phyloP scores from a whole-genome alignment of 176 grass and related monocot genomes.

The Avena sativa region DNA sequence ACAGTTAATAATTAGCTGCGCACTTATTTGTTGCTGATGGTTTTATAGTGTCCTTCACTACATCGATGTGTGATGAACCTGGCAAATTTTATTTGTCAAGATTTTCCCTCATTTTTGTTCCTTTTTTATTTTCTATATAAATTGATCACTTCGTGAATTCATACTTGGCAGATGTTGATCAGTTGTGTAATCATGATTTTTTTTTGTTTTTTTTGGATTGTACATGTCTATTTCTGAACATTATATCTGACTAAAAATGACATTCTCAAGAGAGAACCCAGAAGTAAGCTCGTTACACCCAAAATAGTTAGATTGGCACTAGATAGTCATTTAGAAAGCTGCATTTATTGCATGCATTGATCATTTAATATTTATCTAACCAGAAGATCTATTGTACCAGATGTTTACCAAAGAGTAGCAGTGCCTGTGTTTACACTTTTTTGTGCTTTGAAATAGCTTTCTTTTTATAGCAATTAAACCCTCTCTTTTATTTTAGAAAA shows the following conservation, averaged over 20 bases:
- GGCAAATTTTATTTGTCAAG: no score
- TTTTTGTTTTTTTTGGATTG: conserved; percentile 7
- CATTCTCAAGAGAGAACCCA: background rate
- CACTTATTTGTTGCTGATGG: background rate
- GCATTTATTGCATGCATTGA: conserved; percentile 4
- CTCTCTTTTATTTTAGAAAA: background rate
- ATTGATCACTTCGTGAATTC: conserved; percentile 4
- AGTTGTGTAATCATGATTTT: background rate
- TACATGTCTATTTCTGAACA: conserved; percentile 11
- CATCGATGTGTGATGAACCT: background rate
- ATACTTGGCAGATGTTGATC: background rate
- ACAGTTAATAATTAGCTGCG: conserved; percentile 29
- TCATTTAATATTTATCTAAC: conserved; percentile 13
- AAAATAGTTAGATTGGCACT: conserved; percentile 4
- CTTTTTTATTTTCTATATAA: conserved; percentile 18
- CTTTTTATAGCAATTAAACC: background rate
- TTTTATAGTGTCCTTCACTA: background rate
- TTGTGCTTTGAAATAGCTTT: conserved; percentile 30
- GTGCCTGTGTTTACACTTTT: background rate
- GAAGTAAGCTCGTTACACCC: background rate
- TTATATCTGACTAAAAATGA: conserved; percentile 5
- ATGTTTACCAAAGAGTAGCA: conserved; percentile 24
- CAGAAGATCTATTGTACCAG: conserved; percentile 7
- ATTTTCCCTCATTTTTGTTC: conserved; percentile 10
- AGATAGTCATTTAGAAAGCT: background rate